Percentiles rank a stretch among this genome's conserved stretches.
These are phyloP conservation scores for Avicennia marina DNA, from an alignment of 257 asterid species.

Conservation along the genomic window DNA sequence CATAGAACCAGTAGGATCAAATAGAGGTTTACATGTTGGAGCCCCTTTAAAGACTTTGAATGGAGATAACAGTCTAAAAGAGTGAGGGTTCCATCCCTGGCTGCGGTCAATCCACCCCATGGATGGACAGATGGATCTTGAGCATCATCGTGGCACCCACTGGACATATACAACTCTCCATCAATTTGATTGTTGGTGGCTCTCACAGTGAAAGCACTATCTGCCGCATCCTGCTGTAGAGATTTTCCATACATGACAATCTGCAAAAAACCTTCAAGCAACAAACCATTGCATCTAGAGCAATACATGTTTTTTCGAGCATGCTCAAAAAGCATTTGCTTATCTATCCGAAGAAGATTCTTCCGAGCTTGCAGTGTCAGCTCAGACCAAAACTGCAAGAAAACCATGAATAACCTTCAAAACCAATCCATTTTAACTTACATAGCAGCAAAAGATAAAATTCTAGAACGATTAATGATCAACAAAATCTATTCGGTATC, in stretches of 20 bases:
- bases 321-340: conserved; percentile 86
- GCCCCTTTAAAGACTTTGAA: conserved; percentile 74
- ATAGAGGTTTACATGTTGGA: conserved; percentile 66
- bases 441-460: background rate
- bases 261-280: conserved; percentile 90
- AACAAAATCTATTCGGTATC: background rate
- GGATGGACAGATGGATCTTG: conserved; percentile 92
- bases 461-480: background rate
- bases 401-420: conserved; percentile 13
- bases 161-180: conserved; percentile 30
- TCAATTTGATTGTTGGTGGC: conserved; percentile 39
- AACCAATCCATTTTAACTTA: conserved; percentile 1
- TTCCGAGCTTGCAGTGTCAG: conserved; percentile 75
- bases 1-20: conserved; percentile 4
- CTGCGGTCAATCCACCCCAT: conserved; percentile 92
- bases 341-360: conserved; percentile 76
- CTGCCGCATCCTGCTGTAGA: conserved; percentile 62
- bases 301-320: conserved; percentile 98
- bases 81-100: conserved; percentile 82
- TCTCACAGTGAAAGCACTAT: conserved; percentile 31
- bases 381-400: conserved; percentile 89
- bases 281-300: conserved; percentile 93
- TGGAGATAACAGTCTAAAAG: conserved; percentile 76
- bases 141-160: conserved; percentile 59
- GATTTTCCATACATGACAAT: conserved; percentile 93